These are phyloP conservation scores for Curvularia sp. DNA, from an alignment of 2,329 filamentous ascomycete species.

Conservation along the genomic window DNA sequence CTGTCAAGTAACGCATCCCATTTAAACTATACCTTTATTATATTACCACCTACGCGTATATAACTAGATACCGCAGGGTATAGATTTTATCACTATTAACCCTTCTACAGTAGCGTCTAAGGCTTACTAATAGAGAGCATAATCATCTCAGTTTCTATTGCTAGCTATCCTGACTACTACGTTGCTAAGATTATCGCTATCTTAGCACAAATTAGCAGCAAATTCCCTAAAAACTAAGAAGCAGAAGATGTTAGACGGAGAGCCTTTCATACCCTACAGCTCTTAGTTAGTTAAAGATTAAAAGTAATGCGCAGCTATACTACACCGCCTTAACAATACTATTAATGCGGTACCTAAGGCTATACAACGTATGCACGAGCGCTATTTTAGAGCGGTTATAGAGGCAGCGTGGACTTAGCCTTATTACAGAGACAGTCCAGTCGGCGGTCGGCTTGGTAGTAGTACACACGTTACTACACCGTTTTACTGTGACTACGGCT, in stretches of 20 bases:
- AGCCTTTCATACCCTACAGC: constrained; percentile 79
- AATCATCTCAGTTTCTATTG: constrained; percentile 31
- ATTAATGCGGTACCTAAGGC: constrained; percentile 76
- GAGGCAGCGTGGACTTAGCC: constrained; percentile 61
- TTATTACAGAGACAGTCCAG: constrained; percentile 20
- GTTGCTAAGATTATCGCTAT: constrained; percentile 28
- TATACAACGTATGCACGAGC: constrained; percentile 68
- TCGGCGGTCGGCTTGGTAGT: constrained; percentile 69
- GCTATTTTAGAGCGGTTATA: constrained; percentile 75
- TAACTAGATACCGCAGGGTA: constrained; percentile 37
- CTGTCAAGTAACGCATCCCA: constrained; percentile 23
- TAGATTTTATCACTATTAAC: constrained; percentile 31
- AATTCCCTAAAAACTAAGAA: constrained; percentile 69
- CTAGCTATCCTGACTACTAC: constrained; percentile 25
- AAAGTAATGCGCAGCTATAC: constrained; percentile 73
- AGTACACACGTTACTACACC: constrained; percentile 82
- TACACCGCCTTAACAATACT: constrained; percentile 82
- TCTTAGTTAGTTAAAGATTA: constrained; percentile 81
- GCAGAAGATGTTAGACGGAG: constrained; percentile 84
- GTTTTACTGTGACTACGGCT: constrained; percentile 92
- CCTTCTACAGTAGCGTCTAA: constrained; percentile 27
- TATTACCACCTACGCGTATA: not conserved
- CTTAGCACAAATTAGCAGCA: constrained; percentile 31
- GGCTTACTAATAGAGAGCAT: constrained; percentile 4
- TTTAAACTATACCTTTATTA: constrained; percentile 15